Percentiles rank a stretch among this genome's conserved stretches.
These are phyloP conservation scores for Babesia ovis DNA, from an alignment of 169 alveolate species.

Conservation along the genomic window DNA sequence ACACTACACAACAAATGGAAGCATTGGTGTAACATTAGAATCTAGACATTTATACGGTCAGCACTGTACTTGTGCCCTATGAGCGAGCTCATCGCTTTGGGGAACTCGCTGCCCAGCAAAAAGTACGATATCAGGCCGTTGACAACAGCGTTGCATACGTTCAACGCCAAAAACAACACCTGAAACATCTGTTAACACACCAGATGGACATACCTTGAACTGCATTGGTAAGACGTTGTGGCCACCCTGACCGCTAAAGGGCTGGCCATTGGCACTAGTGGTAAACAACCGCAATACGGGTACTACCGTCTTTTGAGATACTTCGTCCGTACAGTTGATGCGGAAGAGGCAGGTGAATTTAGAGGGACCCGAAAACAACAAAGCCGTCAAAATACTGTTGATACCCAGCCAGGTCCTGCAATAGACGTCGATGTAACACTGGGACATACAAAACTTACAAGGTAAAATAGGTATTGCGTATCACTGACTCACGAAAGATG, in stretches of 20 bases:
- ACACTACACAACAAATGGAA: neutral
- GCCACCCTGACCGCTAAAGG: constrained; percentile 84
- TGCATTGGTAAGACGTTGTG: constrained; percentile 75
- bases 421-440: neutral
- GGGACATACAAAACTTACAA: constrained; percentile 55
- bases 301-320: constrained; percentile 73
- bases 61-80: constrained; percentile 73
- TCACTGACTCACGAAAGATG: constrained; percentile 75
- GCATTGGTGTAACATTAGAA: constrained; percentile 9
- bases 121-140: constrained; percentile 51
- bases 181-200: neutral
- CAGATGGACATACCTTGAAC: constrained; percentile 67
- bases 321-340: constrained; percentile 85
- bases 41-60: constrained; percentile 65
- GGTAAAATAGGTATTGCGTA: constrained; percentile 75
- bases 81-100: constrained; percentile 55
- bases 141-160: constrained; percentile 49
- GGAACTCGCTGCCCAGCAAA: constrained; percentile 52
- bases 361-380: constrained; percentile 83
- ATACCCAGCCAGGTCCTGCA: constrained; percentile 72
- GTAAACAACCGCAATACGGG: constrained; percentile 78
- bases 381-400: constrained; percentile 66
- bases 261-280: constrained; percentile 82
- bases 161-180: constrained; percentile 56
- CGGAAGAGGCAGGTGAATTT: constrained; percentile 84